A percentile compares a stretch with the other conserved stretches of the same genome.
Conservation (phyloP, 2,329 filamentous ascomycete species). For the Alternaria consortialis region DNA sequence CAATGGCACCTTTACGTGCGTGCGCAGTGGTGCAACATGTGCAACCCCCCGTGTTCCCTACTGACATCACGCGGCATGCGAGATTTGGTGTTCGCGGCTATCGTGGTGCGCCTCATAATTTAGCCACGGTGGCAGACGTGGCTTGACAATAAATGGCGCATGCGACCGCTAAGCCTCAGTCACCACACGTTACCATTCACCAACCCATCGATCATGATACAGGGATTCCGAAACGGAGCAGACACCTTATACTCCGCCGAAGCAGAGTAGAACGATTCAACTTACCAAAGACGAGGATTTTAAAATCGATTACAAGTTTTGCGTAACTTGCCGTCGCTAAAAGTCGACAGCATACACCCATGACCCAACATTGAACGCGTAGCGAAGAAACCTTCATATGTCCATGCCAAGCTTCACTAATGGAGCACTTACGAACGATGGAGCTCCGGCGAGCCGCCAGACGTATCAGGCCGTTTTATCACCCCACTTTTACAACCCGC, state of each 20-base stretch:
- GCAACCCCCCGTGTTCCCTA: background rate
- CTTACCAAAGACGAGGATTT: background rate
- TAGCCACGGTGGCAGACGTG: constrained; percentile 17
- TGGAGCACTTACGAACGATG: constrained; percentile 22
- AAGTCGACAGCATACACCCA: background rate
- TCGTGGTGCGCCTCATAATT: constrained; percentile 9
- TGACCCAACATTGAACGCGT: constrained; percentile 5
- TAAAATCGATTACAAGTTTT: background rate
- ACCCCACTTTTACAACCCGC: constrained; percentile 38
- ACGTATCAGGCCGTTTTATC: constrained; percentile 28
- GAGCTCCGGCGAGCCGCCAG: constrained; percentile 34
- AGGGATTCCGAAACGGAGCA: background rate
- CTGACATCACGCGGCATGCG: constrained; percentile 2
- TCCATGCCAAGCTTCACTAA: constrained; percentile 39
- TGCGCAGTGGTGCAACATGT: background rate
- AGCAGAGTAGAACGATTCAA: background rate
- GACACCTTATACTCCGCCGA: background rate
- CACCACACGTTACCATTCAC: constrained; percentile 16
- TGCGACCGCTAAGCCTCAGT: constrained; percentile 27
- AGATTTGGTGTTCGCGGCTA: background rate
- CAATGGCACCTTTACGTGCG: background rate
- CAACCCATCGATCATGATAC: constrained; percentile 11
- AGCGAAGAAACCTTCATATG: constrained; percentile 19
- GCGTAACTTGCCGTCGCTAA: background rate
- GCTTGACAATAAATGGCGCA: constrained; percentile 31